Evolutionary conservation across 768 basidiomycete species (phyloP), one percentile per base, ranked within the genome.

Genomic region (Cystofilobasidium ferigula): DNA sequence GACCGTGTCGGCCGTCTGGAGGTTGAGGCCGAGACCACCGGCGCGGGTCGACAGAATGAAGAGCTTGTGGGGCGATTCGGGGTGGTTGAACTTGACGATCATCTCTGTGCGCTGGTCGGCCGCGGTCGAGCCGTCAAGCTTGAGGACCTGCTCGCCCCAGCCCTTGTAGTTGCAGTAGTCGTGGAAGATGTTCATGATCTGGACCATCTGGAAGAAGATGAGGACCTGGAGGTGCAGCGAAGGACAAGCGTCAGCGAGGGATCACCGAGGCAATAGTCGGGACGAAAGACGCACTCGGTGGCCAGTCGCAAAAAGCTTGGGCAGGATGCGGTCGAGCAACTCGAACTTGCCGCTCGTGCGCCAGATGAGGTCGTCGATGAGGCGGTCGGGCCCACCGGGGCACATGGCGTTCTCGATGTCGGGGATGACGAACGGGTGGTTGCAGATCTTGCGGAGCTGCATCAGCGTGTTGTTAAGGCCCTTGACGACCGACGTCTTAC

Each of bases 181-280:
- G 72, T 90, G 89, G 84, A 94, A 90, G 74, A 95, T 92, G 69
- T 94, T 89, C 93, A 98, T 95, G 71, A 97, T 90, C 73, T 91
- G 89, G 20, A 93, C 97, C 95, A 98, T 97, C 78, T 99, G 95
- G 85, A 98, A 98, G 84, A 99, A 98, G 71, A 99, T 97, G 64
- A 99, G 84, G 54, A 94, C 89, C 88, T 91, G 69, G 0, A 13
- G n/a, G n/a, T n/a, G n/a, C n/a, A n/a, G n/a, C n/a, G 16, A 3
- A 26, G 30, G 34, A 63, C 16, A 60, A 18, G 43, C 24, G 14
- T 5, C 1, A 22, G 14, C 43, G 2, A 16, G 48, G 20, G 22
- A 10, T 34, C 36, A 30, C 16, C 40, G 10, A 57, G 36, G 26
- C 18, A 6, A 16, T 6, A 12, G 28, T 18, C 24, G 43, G 34